Conservation (phyloP, 1,139 yeast genomes). For the Suhomyces bolitotheri region DNA sequence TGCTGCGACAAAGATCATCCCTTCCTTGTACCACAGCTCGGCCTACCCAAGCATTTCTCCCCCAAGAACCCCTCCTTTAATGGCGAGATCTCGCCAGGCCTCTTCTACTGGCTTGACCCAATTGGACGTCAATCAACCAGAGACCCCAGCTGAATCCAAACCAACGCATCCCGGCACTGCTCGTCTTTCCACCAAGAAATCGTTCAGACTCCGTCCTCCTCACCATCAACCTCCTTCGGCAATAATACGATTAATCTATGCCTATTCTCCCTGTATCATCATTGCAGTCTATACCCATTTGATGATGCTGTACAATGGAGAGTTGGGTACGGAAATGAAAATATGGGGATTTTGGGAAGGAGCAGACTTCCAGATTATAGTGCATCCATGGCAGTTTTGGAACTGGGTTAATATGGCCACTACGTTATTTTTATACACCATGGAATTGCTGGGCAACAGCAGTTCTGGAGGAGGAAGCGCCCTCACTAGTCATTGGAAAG, state of each 20-base stretch:
- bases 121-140: conserved; percentile 8
- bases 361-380: conserved; percentile 35
- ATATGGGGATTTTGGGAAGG: conserved; percentile 57
- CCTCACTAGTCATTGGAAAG: conserved; percentile 29
- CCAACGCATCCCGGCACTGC: conserved; percentile 1
- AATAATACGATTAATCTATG: conserved; percentile 64
- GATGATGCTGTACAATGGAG: conserved; percentile 85
- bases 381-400: conserved; percentile 92
- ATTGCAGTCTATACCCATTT: conserved; percentile 94
- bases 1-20: conserved; percentile 92
- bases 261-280: conserved; percentile 90
- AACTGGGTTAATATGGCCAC: conserved; percentile 90
- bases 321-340: conserved; percentile 58
- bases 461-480: conserved; percentile 31
- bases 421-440: conserved; percentile 73
- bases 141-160: background rate
- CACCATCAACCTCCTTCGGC: conserved; percentile 39
- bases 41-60: conserved; percentile 29
- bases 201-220: conserved; percentile 21
- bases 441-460: conserved; percentile 61
- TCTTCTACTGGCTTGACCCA: conserved; percentile 16
- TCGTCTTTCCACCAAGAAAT: conserved; percentile 8
- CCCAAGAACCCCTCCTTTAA: conserved; percentile 25
- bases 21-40: conserved; percentile 57
- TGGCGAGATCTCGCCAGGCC: conserved; percentile 20